Conservation (phyloP, 129 eudicot genomes). For the Flaveria ramosissima region DNA sequence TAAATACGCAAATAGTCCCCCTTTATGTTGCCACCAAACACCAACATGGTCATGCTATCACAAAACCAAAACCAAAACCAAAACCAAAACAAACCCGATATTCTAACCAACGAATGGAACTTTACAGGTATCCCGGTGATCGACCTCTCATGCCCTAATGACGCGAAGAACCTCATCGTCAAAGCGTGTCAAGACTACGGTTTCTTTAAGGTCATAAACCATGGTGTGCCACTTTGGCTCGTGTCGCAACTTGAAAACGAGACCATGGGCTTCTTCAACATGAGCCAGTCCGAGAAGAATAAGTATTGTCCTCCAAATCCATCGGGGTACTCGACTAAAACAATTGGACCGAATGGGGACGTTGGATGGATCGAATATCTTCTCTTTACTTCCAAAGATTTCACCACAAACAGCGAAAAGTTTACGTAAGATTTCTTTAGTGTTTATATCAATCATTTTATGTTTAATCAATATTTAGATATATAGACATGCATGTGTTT, state of each 20-base stretch:
- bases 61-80: conserved; percentile 28
- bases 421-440: conserved; percentile 39
- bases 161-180: conserved; percentile 45
- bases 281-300: conserved; percentile 42
- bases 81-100: conserved; percentile 24
- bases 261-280: conserved; percentile 47
- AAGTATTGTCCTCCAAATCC: conserved; percentile 45
- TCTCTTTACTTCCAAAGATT: conserved; percentile 42
- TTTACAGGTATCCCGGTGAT: conserved; percentile 44
- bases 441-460: neutral
- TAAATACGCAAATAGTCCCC: conserved; percentile 28
- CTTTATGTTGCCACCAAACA: conserved; percentile 23
- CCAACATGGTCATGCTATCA: conserved; percentile 53
- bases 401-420: conserved; percentile 24
- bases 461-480: no score
- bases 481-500: no score
- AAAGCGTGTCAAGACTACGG: conserved; percentile 64
- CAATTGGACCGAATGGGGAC: conserved; percentile 60
- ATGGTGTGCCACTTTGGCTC: conserved; percentile 45
- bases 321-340: conserved; percentile 51
- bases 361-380: conserved; percentile 66
- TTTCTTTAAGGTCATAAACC: conserved; percentile 59
- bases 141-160: conserved; percentile 43
- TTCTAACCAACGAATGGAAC: conserved; percentile 14
- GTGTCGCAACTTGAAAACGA: conserved; percentile 42